These are phyloP conservation scores for Chalaropsis thielavioides DNA, from an alignment of 2,329 filamentous ascomycete genomes.

Conservation along the genomic window DNA sequence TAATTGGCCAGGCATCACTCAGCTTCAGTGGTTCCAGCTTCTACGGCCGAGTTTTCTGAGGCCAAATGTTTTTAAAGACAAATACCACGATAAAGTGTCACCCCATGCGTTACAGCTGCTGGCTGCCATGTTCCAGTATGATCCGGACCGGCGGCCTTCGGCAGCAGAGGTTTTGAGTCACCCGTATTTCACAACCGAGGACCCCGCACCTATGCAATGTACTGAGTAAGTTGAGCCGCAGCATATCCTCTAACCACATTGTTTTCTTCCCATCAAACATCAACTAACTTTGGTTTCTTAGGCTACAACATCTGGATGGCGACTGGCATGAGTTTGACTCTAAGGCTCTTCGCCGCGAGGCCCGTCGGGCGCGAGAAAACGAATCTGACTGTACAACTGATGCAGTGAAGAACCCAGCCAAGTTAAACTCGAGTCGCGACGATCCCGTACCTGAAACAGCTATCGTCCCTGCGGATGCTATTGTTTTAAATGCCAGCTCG, in stretches of 20 bases:
- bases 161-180: constrained; percentile 76
- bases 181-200: constrained; percentile 73
- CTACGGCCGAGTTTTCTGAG: constrained; percentile 63
- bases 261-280: not conserved
- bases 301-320: constrained; percentile 65
- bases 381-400: constrained; percentile 24
- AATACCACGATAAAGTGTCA: constrained; percentile 64
- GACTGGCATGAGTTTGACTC: constrained; percentile 99
- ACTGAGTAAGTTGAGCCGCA: constrained; percentile 49
- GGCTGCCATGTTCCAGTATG: constrained; percentile 72
- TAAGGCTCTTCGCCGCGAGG: constrained; percentile 83
- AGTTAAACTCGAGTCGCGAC: not conserved
- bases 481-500: not conserved
- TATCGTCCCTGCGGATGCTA: not conserved
- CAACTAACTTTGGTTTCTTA: constrained; percentile 27
- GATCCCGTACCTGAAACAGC: not conserved
- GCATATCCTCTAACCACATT: not conserved
- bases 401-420: not conserved
- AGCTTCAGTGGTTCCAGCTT: constrained; percentile 95
- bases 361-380: constrained; percentile 43
- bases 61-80: constrained; percentile 63
- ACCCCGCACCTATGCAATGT: constrained; percentile 62
- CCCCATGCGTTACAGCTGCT: constrained; percentile 73
- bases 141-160: constrained; percentile 68
- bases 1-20: constrained; percentile 80